Percentiles rank a stretch among this genome's conserved stretches.
phyloP scores from a whole-genome alignment of 2,329 filamentous ascomycete species.

The Calonectria multiphialidica region DNA sequence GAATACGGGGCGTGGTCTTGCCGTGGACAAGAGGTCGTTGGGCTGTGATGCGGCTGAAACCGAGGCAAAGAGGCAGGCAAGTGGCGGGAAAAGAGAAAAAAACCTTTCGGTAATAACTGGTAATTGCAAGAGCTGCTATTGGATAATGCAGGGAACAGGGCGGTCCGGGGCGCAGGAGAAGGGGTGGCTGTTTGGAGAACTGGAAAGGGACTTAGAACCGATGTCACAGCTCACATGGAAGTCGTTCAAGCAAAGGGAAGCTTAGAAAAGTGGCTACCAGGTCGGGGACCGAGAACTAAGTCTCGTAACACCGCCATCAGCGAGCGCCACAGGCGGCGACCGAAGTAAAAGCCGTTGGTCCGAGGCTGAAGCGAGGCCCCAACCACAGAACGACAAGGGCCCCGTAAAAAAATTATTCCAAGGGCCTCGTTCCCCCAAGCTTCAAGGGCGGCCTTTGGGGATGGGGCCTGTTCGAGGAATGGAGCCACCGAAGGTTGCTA shows the following conservation, averaged over 20 bases:
- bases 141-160: constrained; percentile 31
- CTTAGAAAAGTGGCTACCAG: constrained; percentile 4
- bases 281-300: constrained; percentile 42
- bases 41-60: constrained; percentile 32
- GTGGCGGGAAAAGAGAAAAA: not conserved
- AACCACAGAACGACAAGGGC: constrained; percentile 17
- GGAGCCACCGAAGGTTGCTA: constrained; percentile 35
- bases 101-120: constrained; percentile 26
- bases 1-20: not conserved
- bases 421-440: constrained; percentile 5
- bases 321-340: constrained; percentile 40
- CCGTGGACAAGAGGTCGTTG: constrained; percentile 2
- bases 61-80: constrained; percentile 5
- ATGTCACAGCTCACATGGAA: constrained; percentile 26
- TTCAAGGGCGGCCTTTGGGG: constrained; percentile 6
- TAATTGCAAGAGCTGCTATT: constrained; percentile 36
- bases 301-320: constrained; percentile 37
- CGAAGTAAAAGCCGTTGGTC: constrained; percentile 45
- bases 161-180: constrained; percentile 42
- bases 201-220: constrained; percentile 25
- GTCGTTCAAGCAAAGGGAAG: not conserved
- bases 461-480: constrained; percentile 36
- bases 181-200: constrained; percentile 19
- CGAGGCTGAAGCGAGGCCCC: constrained; percentile 30
- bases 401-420: constrained; percentile 30